Conservation (phyloP, 306 rosid genomes). For the Mimosa bimucronata region DNA sequence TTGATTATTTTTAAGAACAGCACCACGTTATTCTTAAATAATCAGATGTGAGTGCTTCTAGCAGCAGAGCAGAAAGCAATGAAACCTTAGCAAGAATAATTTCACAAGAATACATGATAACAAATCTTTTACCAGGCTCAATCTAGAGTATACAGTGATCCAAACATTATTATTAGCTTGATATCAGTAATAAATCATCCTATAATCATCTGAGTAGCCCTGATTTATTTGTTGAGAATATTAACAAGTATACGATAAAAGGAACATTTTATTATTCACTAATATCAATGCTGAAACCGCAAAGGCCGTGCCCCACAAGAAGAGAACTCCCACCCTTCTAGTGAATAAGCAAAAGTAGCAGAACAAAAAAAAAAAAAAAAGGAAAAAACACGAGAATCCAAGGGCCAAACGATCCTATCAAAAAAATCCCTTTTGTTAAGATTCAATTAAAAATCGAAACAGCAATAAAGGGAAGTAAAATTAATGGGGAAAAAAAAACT, state of each 20-base stretch:
- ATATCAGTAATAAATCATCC: background rate
- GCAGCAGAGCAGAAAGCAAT: background rate
- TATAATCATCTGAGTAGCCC: background rate
- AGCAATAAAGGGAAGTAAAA: background rate
- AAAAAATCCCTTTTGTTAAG: background rate
- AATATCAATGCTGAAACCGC: conserved; percentile 6
- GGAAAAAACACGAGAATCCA: background rate
- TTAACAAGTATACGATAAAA: background rate
- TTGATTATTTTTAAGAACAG: conserved; percentile 2
- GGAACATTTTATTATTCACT: background rate
- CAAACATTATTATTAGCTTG: background rate
- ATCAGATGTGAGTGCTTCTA: background rate
- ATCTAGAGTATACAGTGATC: background rate
- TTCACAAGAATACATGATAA: background rate
- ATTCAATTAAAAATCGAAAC: background rate
- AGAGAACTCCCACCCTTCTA: background rate
- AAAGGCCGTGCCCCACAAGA: background rate
- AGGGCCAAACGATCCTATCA: background rate
- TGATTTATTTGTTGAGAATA: background rate
- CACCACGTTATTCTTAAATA: background rate
- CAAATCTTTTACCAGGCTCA: background rate
- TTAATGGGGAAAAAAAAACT: background rate
- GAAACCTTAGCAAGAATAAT: background rate
- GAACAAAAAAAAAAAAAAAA: background rate
- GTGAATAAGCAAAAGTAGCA: conserved; percentile 1